phyloP scores from a whole-genome alignment of 805 yeast species.

The Barnettozyma sp. region DNA sequence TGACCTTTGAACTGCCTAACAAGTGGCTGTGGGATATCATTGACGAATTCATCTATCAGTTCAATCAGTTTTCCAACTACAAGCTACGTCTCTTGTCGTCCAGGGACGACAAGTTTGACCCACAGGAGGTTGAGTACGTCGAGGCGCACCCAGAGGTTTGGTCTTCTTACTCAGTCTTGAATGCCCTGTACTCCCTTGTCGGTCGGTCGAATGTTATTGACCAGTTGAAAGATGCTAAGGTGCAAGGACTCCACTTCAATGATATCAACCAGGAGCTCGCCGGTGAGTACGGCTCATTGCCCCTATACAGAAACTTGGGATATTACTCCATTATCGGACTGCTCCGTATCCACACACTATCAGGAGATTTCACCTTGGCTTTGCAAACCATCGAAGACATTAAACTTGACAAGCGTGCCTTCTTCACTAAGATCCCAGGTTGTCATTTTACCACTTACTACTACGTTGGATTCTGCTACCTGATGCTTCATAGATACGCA shows the following conservation, averaged over 20 bases:
- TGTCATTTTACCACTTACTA: constrained; percentile 46
- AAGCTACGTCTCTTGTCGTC: constrained; percentile 31
- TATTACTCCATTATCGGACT: constrained; percentile 43
- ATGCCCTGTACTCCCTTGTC: constrained; percentile 41
- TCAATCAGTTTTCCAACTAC: constrained; percentile 38
- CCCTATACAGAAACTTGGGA: constrained; percentile 40
- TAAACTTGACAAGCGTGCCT: constrained; percentile 40
- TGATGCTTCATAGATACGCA: constrained; percentile 43
- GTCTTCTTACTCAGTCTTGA: constrained; percentile 41
- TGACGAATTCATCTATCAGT: constrained; percentile 47
- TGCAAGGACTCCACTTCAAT: constrained; percentile 8
- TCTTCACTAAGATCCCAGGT: constrained; percentile 40
- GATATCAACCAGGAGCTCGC: constrained; percentile 26
- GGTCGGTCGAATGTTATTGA: constrained; percentile 35
- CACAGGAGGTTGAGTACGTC: constrained; percentile 31
- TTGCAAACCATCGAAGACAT: constrained; percentile 41
- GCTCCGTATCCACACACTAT: constrained; percentile 41
- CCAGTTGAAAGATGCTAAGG: constrained; percentile 30
- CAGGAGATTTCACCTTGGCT: constrained; percentile 44
- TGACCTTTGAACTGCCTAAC: constrained; percentile 39
- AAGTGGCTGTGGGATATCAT: constrained; percentile 48
- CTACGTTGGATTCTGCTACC: constrained; percentile 44
- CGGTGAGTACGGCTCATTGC: constrained; percentile 37
- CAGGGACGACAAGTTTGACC: constrained; percentile 24
- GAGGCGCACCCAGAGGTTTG: constrained; percentile 36